Evolutionary conservation across 148 eudicot species (phyloP), one percentile per base, ranked within the genome.

Genomic region (Euryodendron excelsum): DNA sequence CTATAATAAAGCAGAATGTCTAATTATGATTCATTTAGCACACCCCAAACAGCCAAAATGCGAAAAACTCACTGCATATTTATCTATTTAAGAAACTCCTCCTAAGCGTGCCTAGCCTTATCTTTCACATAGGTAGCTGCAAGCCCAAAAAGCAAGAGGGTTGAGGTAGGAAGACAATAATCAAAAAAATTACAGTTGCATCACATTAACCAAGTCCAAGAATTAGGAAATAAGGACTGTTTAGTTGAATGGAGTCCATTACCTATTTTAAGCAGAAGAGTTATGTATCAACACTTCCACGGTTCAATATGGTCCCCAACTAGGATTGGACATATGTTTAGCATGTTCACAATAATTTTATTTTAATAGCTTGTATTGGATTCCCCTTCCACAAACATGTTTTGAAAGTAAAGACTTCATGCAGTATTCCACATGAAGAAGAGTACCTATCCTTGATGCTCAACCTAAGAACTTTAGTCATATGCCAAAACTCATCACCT

Each of bases 401-500:
- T 45, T 27, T 70, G 44, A n/a, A 20, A 3, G 65, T 8, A n/a
- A 66, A 45, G 9, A 20, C 0, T 44, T 47, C 69, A 67, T 45
- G n/a, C 45, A 47, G 30, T 18, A 78, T 37, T 52, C n/a, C 39
- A 15, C 3, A 70, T 14, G 33, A 48, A 59, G 17, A 79, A 25
- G 55, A 25, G 47, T 91, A 95, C 99, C 99, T 93, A 77, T 93
- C 95, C 71, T 87, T 75, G 3, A 84, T 81, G 65, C 71, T 82
- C 80, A 96, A 82, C 82, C 99, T 80, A 30, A 96, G 85, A 79
- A 96, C 99, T 86, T 88, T 96, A 65, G 89, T 86, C 95, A 93
- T 93, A 58, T 96, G 99, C 98, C 97, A 93, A 82, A 90, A 88
- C 74, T 93, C 99, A 90, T 93, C 99, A 74, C 99, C 99, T 86